A percentile compares a stretch with the other conserved stretches of the same genome.
These are phyloP conservation scores for Gleditsia sinensis DNA, from an alignment of 306 rosid genomes.

Conservation along the genomic window DNA sequence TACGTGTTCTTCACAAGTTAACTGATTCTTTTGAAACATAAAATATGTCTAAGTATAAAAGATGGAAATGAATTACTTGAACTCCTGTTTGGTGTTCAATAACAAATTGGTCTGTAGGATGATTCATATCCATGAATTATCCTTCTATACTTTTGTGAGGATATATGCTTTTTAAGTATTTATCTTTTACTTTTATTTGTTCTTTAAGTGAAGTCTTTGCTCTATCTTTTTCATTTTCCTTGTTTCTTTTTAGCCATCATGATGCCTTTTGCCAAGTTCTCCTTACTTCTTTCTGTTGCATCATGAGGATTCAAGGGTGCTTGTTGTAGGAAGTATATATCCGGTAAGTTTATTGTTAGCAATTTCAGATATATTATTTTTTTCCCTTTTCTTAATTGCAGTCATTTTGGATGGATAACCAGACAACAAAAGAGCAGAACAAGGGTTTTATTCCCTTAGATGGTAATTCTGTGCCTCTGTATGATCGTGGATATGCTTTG, in stretches of 20 bases:
- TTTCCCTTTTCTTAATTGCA: conserved; percentile 48
- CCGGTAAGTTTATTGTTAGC: conserved; percentile 10
- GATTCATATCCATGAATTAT: neutral
- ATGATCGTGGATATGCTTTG: conserved; percentile 89
- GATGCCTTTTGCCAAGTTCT: conserved; percentile 24
- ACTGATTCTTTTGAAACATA: neutral
- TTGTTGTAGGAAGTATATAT: conserved; percentile 11
- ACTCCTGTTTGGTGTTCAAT: neutral
- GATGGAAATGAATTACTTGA: neutral
- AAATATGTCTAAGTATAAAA: neutral
- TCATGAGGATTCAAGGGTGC: neutral
- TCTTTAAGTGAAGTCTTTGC: neutral
- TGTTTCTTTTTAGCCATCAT: conserved; percentile 5
- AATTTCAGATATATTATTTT: conserved; percentile 13
- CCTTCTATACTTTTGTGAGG: neutral
- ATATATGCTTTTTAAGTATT: neutral
- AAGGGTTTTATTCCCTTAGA: conserved; percentile 59
- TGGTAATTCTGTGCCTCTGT: conserved; percentile 73
- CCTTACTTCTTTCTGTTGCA: conserved; percentile 15
- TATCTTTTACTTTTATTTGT: conserved; percentile 12
- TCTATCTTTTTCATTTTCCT: neutral
- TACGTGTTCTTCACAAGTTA: neutral
- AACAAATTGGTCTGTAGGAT: neutral
- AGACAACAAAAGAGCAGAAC: conserved; percentile 50
- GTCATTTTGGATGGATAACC: conserved; percentile 95